Evolutionary conservation across 2,329 filamentous ascomycete genomes (phyloP).

Genomic region (Hymenoscyphus occultus): DNA sequence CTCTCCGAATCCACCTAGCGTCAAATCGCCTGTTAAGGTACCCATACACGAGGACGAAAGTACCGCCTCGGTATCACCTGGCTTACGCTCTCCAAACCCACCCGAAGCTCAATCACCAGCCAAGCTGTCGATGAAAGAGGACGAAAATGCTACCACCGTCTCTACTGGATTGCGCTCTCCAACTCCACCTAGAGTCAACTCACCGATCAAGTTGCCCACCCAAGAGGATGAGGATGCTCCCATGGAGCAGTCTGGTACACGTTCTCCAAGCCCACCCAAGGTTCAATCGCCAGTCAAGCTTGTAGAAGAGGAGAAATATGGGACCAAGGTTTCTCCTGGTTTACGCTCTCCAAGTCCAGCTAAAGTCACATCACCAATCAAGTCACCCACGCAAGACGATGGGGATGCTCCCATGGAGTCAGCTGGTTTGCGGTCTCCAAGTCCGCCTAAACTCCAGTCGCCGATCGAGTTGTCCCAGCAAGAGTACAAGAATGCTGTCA

Average conservation of each 20-base stretch:
- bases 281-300: slow-evolving; percentile 48
- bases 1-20: slow-evolving; percentile 22
- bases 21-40: slow-evolving; percentile 19
- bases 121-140: slow-evolving; percentile 46
- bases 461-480: too few species aligned
- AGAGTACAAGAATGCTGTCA: too few species aligned
- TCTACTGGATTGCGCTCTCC: slow-evolving; percentile 42
- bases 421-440: too few species aligned
- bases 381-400: too few species aligned
- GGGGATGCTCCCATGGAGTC: too few species aligned
- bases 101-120: slow-evolving; percentile 39
- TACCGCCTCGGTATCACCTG: too few species aligned
- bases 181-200: slow-evolving; percentile 29
- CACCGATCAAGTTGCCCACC: too few species aligned
- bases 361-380: slow-evolving; percentile 23
- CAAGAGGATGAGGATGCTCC: too few species aligned
- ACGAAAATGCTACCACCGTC: slow-evolving; percentile 48
- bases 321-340: slow-evolving; percentile 47
- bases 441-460: too few species aligned
- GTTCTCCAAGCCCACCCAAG: slow-evolving; percentile 22
- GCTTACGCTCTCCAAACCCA: too few species aligned
- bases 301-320: slow-evolving; percentile 49
- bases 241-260: too few species aligned
- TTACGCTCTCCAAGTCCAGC: slow-evolving; percentile 34
- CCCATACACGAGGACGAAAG: too few species aligned